phyloP scores from a whole-genome alignment of 768 basidiomycete species.

The Russula sp. region DNA sequence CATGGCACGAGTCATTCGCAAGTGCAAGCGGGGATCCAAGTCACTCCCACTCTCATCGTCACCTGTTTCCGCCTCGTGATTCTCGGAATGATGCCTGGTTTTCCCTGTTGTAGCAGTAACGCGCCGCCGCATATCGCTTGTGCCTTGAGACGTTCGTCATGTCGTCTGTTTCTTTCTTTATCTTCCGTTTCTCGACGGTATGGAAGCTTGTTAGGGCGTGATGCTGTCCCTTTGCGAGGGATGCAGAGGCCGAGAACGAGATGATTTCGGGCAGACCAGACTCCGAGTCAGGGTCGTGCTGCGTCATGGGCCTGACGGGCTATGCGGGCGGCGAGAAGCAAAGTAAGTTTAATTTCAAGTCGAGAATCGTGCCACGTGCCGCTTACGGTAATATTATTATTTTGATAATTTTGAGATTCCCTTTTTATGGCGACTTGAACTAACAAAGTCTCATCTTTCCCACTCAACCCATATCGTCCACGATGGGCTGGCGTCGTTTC shows the following conservation, averaged over 20 bases:
- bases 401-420: slow-evolving; percentile 2
- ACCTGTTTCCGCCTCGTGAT: slow-evolving; percentile 15
- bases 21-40: slow-evolving; percentile 13
- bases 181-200: slow-evolving; percentile 19
- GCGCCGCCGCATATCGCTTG: slow-evolving; percentile 19
- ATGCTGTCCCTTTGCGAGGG: slow-evolving; percentile 17
- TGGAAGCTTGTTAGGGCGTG: slow-evolving; percentile 18
- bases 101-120: slow-evolving; percentile 11
- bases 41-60: slow-evolving; percentile 13
- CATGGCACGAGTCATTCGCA: slow-evolving; percentile 30
- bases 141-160: slow-evolving; percentile 27
- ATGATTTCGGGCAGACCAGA: slow-evolving; percentile 26
- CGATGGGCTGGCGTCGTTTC: slow-evolving; percentile 24
- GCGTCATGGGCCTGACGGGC: slow-evolving; percentile 6
- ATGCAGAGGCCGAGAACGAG: slow-evolving; percentile 26
- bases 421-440: slow-evolving; percentile 8
- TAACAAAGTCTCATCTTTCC: slow-evolving; percentile 7
- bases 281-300: slow-evolving; percentile 25
- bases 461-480: slow-evolving; percentile 13
- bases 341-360: slow-evolving; percentile 14
- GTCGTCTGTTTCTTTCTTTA: slow-evolving; percentile 25
- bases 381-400: background rate
- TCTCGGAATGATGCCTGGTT: slow-evolving; percentile 7
- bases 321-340: background rate
- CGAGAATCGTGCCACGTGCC: slow-evolving; percentile 20